Evolutionary conservation across 2,329 filamentous ascomycete species (phyloP).

Genomic region (Juglanconis oblonga): DNA sequence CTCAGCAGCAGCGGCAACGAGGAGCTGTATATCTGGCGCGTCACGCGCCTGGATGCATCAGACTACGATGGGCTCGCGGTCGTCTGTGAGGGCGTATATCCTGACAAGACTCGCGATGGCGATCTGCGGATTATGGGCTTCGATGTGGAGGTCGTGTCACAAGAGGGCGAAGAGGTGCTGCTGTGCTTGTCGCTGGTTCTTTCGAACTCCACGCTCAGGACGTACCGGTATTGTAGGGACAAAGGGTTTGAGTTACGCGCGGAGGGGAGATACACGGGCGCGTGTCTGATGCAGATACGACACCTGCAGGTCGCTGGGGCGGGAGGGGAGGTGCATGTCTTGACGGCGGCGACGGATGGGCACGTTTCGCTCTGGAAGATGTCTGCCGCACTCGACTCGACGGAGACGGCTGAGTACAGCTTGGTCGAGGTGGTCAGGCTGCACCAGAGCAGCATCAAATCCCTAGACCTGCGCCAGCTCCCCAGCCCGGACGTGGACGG

Average conservation of each 20-base stretch:
- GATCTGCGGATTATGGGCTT: constrained; percentile 84
- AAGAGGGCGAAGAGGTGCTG: constrained; percentile 19
- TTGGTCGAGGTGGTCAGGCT: constrained; percentile 41
- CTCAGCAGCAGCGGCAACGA: constrained; percentile 86
- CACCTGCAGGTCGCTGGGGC: constrained; percentile 34
- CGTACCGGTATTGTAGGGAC: constrained; percentile 45
- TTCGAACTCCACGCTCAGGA: constrained; percentile 78
- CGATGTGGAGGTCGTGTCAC: constrained; percentile 45
- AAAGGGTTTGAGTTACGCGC: constrained; percentile 49
- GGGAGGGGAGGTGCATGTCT: constrained; percentile 35
- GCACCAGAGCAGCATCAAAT: constrained; percentile 82
- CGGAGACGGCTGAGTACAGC: constrained; percentile 21
- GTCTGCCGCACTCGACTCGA: constrained; percentile 3
- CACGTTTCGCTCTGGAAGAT: constrained; percentile 60
- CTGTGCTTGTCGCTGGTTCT: constrained; percentile 70
- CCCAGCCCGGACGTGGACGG: constrained; percentile 20
- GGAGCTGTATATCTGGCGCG: constrained; percentile 83
- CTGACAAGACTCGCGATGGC: constrained; percentile 46
- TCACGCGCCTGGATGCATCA: constrained; percentile 49
- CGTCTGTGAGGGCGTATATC: constrained; percentile 53
- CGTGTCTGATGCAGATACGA: constrained; percentile 69
- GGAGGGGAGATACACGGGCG: constrained; percentile 62
- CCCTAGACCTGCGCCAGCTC: constrained; percentile 41
- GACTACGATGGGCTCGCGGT: constrained; percentile 50
- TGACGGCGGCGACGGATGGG: constrained; percentile 81